A percentile compares a stretch with the other conserved stretches of the same genome.
These are phyloP conservation scores for Populus tomentosa DNA, from an alignment of 441 rosid species.

Conservation along the genomic window DNA sequence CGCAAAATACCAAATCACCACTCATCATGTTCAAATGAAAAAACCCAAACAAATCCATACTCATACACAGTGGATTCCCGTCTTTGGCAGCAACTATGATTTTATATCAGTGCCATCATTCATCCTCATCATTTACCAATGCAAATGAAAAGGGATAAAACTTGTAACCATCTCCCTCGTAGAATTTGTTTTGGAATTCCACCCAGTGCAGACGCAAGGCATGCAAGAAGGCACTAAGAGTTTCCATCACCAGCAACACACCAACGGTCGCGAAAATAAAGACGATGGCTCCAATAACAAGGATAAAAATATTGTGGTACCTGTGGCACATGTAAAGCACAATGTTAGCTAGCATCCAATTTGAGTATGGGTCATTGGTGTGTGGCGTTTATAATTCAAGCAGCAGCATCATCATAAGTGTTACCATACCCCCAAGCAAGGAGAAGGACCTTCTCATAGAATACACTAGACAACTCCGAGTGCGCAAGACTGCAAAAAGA, in stretches of 20 bases:
- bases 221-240: slow-evolving; percentile 88
- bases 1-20: slow-evolving; percentile 14
- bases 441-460: slow-evolving; percentile 92
- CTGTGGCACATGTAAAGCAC: slow-evolving; percentile 31
- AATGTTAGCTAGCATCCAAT: neutral
- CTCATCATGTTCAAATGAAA: slow-evolving; percentile 25
- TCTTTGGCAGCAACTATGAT: slow-evolving; percentile 12
- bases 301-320: slow-evolving; percentile 67
- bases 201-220: slow-evolving; percentile 98
- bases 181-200: slow-evolving; percentile 91
- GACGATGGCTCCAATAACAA: slow-evolving; percentile 55
- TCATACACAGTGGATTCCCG: slow-evolving; percentile 21
- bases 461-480: slow-evolving; percentile 83
- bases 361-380: neutral
- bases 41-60: slow-evolving; percentile 21
- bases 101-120: slow-evolving; percentile 29
- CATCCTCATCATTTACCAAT: slow-evolving; percentile 47
- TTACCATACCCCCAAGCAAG: slow-evolving; percentile 78
- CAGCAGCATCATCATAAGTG: neutral
- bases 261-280: slow-evolving; percentile 83
- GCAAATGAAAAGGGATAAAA: slow-evolving; percentile 75
- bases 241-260: slow-evolving; percentile 91
- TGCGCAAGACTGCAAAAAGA: slow-evolving; percentile 74
- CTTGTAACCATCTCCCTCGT: slow-evolving; percentile 89
- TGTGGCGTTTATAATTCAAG: neutral